These are phyloP conservation scores for Oenanthe sinensis DNA, from an alignment of 129 eudicot genomes.

Conservation along the genomic window DNA sequence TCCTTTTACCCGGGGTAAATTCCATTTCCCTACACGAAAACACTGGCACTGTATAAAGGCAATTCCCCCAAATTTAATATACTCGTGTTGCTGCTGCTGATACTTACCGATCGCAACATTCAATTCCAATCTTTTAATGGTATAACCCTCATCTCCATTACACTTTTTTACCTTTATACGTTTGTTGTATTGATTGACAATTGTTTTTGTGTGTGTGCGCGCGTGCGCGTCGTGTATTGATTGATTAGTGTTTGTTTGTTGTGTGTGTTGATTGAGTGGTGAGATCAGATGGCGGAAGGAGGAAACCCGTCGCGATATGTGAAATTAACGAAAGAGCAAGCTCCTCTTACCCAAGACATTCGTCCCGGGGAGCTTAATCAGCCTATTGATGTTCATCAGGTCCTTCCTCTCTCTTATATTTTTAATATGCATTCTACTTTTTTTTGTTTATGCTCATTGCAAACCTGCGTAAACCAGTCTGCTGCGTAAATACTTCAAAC, in stretches of 20 bases:
- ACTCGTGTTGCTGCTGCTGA: too few species aligned
- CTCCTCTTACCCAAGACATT: slow-evolving; percentile 51
- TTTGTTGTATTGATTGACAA: neutral
- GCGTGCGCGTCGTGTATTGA: too few species aligned
- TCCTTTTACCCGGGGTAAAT: neutral
- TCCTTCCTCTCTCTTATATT: slow-evolving; percentile 6
- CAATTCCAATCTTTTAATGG: too few species aligned
- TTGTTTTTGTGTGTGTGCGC: neutral
- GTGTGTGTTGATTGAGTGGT: neutral
- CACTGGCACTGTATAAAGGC: neutral
- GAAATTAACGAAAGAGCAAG: slow-evolving; percentile 80
- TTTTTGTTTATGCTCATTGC: neutral
- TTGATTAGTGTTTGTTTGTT: neutral
- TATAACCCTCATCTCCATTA: too few species aligned
- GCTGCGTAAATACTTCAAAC: too few species aligned
- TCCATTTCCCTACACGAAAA: neutral
- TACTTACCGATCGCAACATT: too few species aligned
- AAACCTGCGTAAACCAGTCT: too few species aligned
- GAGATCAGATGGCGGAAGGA: slow-evolving; percentile 81
- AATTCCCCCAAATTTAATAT: neutral
- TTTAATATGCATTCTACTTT: neutral
- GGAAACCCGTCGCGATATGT: slow-evolving; percentile 73
- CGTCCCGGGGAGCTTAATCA: slow-evolving; percentile 91
- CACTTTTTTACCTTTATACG: too few species aligned
- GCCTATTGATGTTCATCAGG: slow-evolving; percentile 85